These are phyloP conservation scores for Ustilago bromivora DNA, from an alignment of 1,284 basidiomycete species.

Conservation along the genomic window DNA sequence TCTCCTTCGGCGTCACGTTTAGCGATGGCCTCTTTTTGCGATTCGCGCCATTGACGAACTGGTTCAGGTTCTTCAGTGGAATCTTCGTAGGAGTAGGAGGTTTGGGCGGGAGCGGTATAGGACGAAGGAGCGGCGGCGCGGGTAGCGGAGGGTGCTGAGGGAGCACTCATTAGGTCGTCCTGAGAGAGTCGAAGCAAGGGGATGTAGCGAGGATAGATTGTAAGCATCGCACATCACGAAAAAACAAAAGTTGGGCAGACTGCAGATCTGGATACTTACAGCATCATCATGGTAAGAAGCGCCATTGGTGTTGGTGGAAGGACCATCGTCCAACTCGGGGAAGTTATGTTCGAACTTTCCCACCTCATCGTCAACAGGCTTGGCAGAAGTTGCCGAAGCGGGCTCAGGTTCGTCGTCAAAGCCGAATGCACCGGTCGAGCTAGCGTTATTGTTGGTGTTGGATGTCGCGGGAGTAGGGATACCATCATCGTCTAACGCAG, in stretches of 20 bases:
- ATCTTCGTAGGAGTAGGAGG: slow-evolving; percentile 41
- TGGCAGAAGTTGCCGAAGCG: slow-evolving; percentile 14
- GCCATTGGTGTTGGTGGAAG: slow-evolving; percentile 28
- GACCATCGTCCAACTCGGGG: slow-evolving; percentile 79
- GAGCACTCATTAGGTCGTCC: slow-evolving; percentile 70
- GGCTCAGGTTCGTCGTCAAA: slow-evolving; percentile 35
- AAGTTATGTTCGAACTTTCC: slow-evolving; percentile 92
- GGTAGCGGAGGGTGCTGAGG: slow-evolving; percentile 32
- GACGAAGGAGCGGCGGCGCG: slow-evolving; percentile 16
- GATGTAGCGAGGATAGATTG: not conserved
- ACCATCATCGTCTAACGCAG: slow-evolving; percentile 71
- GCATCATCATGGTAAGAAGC: slow-evolving; percentile 27
- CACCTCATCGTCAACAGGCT: slow-evolving; percentile 76
- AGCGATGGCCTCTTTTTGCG: slow-evolving; percentile 86
- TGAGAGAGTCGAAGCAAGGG: slow-evolving; percentile 27
- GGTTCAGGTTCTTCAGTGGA: slow-evolving; percentile 61
- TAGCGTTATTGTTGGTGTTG: slow-evolving; percentile 14
- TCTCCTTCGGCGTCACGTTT: slow-evolving; percentile 83
- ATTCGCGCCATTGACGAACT: slow-evolving; percentile 81
- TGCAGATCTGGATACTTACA: slow-evolving; percentile 15
- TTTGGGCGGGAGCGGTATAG: slow-evolving; percentile 12
- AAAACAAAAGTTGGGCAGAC: not conserved
- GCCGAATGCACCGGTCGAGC: slow-evolving; percentile 24
- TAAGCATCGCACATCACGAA: not conserved
- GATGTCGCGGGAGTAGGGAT: slow-evolving; percentile 19